phyloP scores from a whole-genome alignment of 1,284 basidiomycete genomes.

The Moesziomyces sp. region DNA sequence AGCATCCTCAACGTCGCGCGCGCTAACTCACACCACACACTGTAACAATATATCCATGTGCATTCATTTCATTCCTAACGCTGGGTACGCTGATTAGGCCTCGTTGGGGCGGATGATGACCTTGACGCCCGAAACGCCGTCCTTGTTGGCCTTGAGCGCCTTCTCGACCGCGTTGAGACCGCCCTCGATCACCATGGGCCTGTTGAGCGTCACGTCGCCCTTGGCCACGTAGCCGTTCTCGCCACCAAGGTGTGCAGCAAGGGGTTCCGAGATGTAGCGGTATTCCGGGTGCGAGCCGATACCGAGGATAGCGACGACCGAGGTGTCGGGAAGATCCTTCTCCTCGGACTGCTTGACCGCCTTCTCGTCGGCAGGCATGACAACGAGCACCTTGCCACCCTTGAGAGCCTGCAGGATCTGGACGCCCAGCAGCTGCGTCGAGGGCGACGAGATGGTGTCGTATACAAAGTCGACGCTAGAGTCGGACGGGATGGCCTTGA shows the following conservation, averaged over 20 bases:
- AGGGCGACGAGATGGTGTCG: slow-evolving; percentile 48
- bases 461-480: slow-evolving; percentile 27
- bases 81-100: slow-evolving; percentile 1
- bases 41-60: too few species aligned
- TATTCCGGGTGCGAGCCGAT: slow-evolving; percentile 27
- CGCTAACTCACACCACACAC: neutral
- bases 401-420: slow-evolving; percentile 40
- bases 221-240: slow-evolving; percentile 48
- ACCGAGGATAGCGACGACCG: slow-evolving; percentile 23
- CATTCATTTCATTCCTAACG: too few species aligned
- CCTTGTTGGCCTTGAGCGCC: slow-evolving; percentile 48
- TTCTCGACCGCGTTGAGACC: slow-evolving; percentile 42
- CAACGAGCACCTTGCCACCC: slow-evolving; percentile 33
- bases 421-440: slow-evolving; percentile 42
- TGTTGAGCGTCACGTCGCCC: slow-evolving; percentile 41
- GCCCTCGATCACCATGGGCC: slow-evolving; percentile 38
- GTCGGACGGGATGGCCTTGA: slow-evolving; percentile 9
- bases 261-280: slow-evolving; percentile 28
- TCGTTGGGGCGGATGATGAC: slow-evolving; percentile 46
- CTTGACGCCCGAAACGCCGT: slow-evolving; percentile 53
- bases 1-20: slow-evolving; percentile 1
- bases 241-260: slow-evolving; percentile 43
- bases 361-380: slow-evolving; percentile 26
- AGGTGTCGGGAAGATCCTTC: slow-evolving; percentile 1
- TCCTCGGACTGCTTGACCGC: slow-evolving; percentile 1